Conservation (phyloP, 805 yeast genomes). For the Yarrowia sp. region DNA sequence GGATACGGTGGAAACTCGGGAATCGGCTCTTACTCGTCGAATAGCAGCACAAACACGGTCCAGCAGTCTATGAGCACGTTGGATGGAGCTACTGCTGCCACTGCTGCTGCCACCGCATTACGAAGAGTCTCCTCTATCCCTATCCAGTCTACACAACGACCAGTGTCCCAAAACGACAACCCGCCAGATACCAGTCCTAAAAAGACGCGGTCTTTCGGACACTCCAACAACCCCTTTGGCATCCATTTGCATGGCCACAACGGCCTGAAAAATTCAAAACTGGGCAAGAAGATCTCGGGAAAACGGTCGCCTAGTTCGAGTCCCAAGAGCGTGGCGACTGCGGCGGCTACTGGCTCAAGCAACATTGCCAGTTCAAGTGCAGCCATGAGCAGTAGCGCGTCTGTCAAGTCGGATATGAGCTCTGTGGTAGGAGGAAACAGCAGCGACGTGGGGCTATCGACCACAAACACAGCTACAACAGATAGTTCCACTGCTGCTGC, state of each 20-base stretch:
- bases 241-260: conserved; percentile 27
- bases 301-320: conserved; percentile 26
- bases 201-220: conserved; percentile 12
- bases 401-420: conserved; percentile 23
- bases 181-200: conserved; percentile 17
- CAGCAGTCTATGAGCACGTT: conserved; percentile 6
- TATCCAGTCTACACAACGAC: conserved; percentile 34
- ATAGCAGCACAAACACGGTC: conserved; percentile 15
- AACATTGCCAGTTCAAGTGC: conserved; percentile 7
- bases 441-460: not conserved
- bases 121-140: conserved; percentile 28
- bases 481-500: conserved; percentile 48
- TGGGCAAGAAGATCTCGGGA: conserved; percentile 33
- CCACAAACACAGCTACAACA: conserved; percentile 3
- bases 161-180: not conserved
- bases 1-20: conserved; percentile 15
- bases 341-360: not conserved
- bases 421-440: not conserved
- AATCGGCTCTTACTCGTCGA: conserved; percentile 5
- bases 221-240: conserved; percentile 30
- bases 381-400: conserved; percentile 16
- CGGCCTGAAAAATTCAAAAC: conserved; percentile 29
- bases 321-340: conserved; percentile 1
- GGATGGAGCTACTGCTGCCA: conserved; percentile 34
- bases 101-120: conserved; percentile 35